Evolutionary conservation across 2,329 filamentous ascomycete species (phyloP).

Genomic region (Epichloe sibirici): DNA sequence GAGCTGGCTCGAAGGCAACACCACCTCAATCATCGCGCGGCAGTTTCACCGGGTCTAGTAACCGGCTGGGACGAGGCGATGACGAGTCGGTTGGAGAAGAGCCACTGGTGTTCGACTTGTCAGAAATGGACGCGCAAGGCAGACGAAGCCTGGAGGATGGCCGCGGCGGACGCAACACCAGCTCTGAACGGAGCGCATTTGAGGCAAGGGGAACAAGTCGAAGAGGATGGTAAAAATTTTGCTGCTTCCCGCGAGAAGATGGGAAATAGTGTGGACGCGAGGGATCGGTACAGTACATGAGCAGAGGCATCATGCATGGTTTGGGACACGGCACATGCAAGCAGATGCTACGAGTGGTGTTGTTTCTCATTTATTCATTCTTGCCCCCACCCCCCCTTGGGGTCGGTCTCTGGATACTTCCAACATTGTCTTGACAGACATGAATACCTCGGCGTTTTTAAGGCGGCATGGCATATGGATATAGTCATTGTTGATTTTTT

Average conservation of each 20-base stretch:
- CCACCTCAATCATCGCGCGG: constrained; percentile 33
- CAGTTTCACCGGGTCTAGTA: constrained; percentile 30
- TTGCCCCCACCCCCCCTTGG: background rate
- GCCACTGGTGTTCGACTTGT: constrained; percentile 60
- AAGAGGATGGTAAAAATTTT: constrained; percentile 22
- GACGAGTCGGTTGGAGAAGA: constrained; percentile 50
- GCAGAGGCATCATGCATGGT: constrained; percentile 1
- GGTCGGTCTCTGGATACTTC: background rate
- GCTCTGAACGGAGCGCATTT: constrained; percentile 26
- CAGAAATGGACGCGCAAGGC: constrained; percentile 51
- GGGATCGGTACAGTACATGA: background rate
- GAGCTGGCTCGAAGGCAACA: constrained; percentile 22
- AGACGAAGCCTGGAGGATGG: constrained; percentile 47
- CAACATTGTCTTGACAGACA: background rate
- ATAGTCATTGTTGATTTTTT: background rate
- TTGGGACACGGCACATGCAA: background rate
- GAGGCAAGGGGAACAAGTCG: constrained; percentile 25
- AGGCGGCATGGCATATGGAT: background rate
- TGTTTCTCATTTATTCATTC: background rate
- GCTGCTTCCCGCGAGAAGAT: background rate
- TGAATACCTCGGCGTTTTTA: background rate
- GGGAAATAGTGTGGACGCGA: background rate
- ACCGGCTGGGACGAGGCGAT: constrained; percentile 28
- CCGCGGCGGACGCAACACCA: constrained; percentile 27
- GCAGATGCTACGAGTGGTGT: constrained; percentile 1